A percentile compares a stretch with the other conserved stretches of the same genome.
phyloP scores from a whole-genome alignment of 2,329 filamentous ascomycete genomes.

The Madurella fahalii region DNA sequence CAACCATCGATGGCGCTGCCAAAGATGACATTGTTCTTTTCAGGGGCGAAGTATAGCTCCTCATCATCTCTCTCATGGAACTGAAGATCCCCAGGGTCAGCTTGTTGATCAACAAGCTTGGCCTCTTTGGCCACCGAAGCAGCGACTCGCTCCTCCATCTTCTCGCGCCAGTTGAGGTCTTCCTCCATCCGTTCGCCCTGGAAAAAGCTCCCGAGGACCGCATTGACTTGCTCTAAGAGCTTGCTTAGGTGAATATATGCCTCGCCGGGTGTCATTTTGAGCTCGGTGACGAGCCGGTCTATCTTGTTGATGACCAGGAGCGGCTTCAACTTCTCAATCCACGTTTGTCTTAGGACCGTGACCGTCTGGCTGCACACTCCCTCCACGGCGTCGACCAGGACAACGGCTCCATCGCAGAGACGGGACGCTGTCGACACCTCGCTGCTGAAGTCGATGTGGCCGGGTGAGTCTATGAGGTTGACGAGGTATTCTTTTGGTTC shows the following conservation, averaged over 20 bases:
- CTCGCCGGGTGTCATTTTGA: slow-evolving; percentile 87
- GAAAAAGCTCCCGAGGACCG: slow-evolving; percentile 94
- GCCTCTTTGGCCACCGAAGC: slow-evolving; percentile 62
- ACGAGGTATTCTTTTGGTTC: slow-evolving; percentile 86
- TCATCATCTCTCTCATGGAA: slow-evolving; percentile 94
- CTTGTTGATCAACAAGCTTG: slow-evolving; percentile 45
- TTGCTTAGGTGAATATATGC: slow-evolving; percentile 87
- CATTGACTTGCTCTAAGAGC: slow-evolving; percentile 92
- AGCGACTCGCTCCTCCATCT: slow-evolving; percentile 79
- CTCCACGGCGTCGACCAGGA: slow-evolving; percentile 94
- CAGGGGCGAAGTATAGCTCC: slow-evolving; percentile 95
- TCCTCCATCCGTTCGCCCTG: slow-evolving; percentile 98
- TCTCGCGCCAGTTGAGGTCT: slow-evolving; percentile 91
- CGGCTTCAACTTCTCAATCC: slow-evolving; percentile 93
- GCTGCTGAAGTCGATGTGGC: slow-evolving; percentile 97
- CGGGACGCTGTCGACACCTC: slow-evolving; percentile 95
- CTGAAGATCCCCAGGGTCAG: slow-evolving; percentile 55
- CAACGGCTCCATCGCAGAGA: slow-evolving; percentile 88
- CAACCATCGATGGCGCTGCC: slow-evolving; percentile 97
- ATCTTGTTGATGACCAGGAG: slow-evolving; percentile 98
- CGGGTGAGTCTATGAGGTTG: slow-evolving; percentile 96
- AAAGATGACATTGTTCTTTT: slow-evolving; percentile 99
- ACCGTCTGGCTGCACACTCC: slow-evolving; percentile 98
- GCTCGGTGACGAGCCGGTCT: slow-evolving; percentile 87
- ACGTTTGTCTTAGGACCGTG: slow-evolving; percentile 89